These are phyloP conservation scores for Pichia sp. DNA, from an alignment of 1,139 yeast genomes.

Conservation along the genomic window DNA sequence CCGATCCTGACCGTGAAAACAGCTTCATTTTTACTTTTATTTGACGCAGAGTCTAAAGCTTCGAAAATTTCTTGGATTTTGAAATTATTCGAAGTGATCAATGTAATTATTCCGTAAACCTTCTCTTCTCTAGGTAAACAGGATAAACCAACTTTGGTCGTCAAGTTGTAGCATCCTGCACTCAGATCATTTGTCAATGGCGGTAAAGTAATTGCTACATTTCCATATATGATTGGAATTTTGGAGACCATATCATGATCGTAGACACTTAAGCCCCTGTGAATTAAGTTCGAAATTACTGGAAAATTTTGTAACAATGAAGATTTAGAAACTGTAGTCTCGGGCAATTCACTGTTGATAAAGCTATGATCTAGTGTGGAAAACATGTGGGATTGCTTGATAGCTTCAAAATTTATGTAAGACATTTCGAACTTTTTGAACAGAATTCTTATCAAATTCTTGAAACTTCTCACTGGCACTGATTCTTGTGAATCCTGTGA, in stretches of 20 bases:
- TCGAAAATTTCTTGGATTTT: constrained; percentile 52
- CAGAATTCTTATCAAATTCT: constrained; percentile 1
- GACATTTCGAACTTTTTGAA: constrained; percentile 14
- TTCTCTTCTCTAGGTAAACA: constrained; percentile 26
- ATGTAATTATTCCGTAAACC: constrained; percentile 39
- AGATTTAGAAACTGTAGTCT: not conserved
- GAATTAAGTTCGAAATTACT: not conserved
- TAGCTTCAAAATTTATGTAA: constrained; percentile 8
- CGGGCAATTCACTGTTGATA: constrained; percentile 24
- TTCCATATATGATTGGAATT: constrained; percentile 29
- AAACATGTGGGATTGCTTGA: constrained; percentile 12
- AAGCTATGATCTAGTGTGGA: not conserved
- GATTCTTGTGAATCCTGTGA: not conserved
- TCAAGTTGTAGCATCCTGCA: constrained; percentile 30
- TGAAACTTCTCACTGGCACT: not conserved
- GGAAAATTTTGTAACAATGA: constrained; percentile 1
- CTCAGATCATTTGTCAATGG: constrained; percentile 19
- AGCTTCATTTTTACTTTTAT: constrained; percentile 22
- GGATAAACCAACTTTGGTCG: constrained; percentile 27
- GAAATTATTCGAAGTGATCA: constrained; percentile 54
- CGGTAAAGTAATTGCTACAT: constrained; percentile 33
- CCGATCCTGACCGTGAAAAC: constrained; percentile 33
- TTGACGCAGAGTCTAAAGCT: constrained; percentile 26
- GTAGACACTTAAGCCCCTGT: not conserved
- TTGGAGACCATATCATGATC: not conserved